Evolutionary conservation across 1,284 basidiomycete genomes (phyloP), one percentile per base, ranked within the genome.

Genomic region (Sporisorium graminicola): DNA sequence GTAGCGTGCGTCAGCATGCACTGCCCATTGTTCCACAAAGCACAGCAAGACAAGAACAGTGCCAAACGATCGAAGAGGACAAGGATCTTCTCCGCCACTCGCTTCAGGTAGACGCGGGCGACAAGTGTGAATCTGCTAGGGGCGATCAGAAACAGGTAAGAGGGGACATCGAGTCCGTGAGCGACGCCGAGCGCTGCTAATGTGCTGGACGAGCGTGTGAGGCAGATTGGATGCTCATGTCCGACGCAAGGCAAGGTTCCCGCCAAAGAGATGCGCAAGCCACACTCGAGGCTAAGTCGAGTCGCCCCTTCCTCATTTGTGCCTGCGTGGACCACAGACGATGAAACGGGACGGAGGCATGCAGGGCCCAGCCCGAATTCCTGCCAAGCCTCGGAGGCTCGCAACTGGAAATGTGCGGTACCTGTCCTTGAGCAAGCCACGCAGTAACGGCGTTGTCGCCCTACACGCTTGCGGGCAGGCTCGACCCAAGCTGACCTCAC

Each of bases 301-400:
- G 22, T 43, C 2, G 5, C 10, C 42, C 42, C 18, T 44, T 24
- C 42, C 29, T 24, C 43, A n/a, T 35, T 35, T 33, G 54, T 47
- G 49, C 56, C 44, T 57, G 55, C 55, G 54, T 46, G n/a, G n/a
- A n/a, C n/a, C 7, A 5, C 46, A 18, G 33, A 37, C 20, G 29
- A 40, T 22, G 1, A 35, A 5, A 24, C 20, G 22, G n/a, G 16
- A 8, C 16, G 12, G 44, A 53, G 50, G 57, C 56, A 37, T 55
- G 56, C 56, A 42, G 37, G 49, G 29, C 20, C 26, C 27, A 13
- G 18, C 20, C 18, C 2, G 20, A 58, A 53, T 54, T n/a, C 52
- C 46, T 63, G 56, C 59, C 66, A 69, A 69, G 66, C 60, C 44
- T 55, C 31, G 37, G 59, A 52, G 65, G 47, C 46, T 59, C 37